Evolutionary conservation across 1,284 basidiomycete species (phyloP).

Genomic region (Ceratobasidium sp.): DNA sequence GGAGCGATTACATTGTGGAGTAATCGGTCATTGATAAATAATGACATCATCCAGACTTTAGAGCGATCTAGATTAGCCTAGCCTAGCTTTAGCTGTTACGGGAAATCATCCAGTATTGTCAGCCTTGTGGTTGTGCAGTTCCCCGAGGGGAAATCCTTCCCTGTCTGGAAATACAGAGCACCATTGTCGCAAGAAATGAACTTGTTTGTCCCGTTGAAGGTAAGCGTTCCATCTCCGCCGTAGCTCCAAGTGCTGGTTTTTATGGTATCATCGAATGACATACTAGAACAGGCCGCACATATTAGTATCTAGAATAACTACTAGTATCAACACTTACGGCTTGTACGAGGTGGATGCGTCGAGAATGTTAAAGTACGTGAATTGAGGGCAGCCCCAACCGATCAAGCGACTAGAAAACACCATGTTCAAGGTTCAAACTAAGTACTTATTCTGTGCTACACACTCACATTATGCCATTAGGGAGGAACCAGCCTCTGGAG

Average conservation of each 20-base stretch:
- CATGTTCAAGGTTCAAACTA: neutral
- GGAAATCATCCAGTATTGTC: neutral
- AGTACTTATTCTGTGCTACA: neutral
- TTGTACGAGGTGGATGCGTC: constrained; percentile 21
- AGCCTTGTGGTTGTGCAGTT: constrained; percentile 30
- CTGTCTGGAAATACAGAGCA: constrained; percentile 26
- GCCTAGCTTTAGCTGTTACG: neutral
- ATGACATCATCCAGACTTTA: too few species aligned
- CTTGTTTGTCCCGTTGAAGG: constrained; percentile 2
- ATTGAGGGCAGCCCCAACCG: neutral
- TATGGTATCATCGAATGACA: constrained; percentile 9
- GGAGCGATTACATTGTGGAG: too few species aligned
- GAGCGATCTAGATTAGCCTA: too few species aligned
- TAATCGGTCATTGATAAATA: too few species aligned
- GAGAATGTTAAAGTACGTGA: constrained; percentile 18
- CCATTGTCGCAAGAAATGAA: constrained; percentile 13
- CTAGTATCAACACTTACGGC: constrained; percentile 6
- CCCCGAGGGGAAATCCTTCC: constrained; percentile 12
- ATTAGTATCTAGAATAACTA: neutral
- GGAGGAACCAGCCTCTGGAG: constrained; percentile 1
- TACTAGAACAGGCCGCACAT: neutral
- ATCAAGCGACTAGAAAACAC: constrained; percentile 1
- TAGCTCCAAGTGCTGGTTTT: constrained; percentile 9
- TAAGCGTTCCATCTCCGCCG: neutral
- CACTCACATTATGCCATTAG: neutral